These are phyloP conservation scores for Kwoniella pini DNA, from an alignment of 768 basidiomycete genomes.

Conservation along the genomic window DNA sequence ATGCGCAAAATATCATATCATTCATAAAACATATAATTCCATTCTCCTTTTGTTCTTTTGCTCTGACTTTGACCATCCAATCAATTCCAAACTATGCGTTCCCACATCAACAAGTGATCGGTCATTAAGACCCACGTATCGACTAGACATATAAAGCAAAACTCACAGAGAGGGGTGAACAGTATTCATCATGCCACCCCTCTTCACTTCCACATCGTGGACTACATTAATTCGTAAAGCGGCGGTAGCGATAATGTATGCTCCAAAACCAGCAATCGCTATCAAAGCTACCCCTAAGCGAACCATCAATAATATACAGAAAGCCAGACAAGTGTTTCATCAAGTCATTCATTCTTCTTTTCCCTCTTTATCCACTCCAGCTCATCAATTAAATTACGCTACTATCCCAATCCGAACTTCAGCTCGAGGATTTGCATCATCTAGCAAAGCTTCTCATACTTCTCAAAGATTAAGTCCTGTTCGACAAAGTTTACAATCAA, in stretches of 20 bases:
- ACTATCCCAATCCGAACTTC: constrained; percentile 7
- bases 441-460: neutral
- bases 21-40: neutral
- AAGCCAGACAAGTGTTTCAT: constrained; percentile 7
- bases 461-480: constrained; percentile 12
- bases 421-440: neutral
- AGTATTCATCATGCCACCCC: constrained; percentile 33
- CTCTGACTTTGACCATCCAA: neutral
- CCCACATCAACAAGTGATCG: neutral
- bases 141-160: neutral
- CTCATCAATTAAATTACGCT: constrained; percentile 17
- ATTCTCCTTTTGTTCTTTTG: neutral
- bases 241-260: constrained; percentile 23
- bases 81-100: neutral
- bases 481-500: constrained; percentile 15
- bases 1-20: neutral
- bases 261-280: constrained; percentile 17
- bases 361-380: constrained; percentile 9
- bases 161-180: constrained; percentile 1
- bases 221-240: constrained; percentile 34
- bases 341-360: constrained; percentile 14
- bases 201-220: constrained; percentile 34
- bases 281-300: neutral
- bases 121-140: neutral
- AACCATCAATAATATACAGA: constrained; percentile 14